Base-by-base conservation (phyloP, 495 filamentous ascomycete species). In the Aspergillus hancockii region DNA sequence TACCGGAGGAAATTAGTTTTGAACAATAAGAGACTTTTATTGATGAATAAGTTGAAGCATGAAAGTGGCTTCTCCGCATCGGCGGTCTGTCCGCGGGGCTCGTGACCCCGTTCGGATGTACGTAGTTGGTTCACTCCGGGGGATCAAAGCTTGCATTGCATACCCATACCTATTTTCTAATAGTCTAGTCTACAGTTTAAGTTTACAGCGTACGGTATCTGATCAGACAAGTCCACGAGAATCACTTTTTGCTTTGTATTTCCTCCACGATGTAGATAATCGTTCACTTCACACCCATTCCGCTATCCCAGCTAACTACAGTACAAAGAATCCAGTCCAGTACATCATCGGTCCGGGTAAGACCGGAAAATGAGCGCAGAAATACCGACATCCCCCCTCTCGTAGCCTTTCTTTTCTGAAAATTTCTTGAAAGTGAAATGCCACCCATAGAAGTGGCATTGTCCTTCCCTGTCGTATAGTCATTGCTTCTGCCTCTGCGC, bases 251-350 rank as follows among this genome's bases (percentile, higher is more conserved):
- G 40, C 52, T 55, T 63, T 47, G 43, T 28, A 51, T 40, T 47
- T 58, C 49, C 43, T 50, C 47, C 36, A 50, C 59, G 43, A 32
- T 57, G 49, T 52, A 54, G 34, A 49, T 23, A 57, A 36, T 50
- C 57, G 30, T 45, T 38, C 31, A 45, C 31, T 32, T 31, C 32
- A 52, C 60, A 52, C 60, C 64, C 60, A 53, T 59, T 52, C 59
- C 55, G 51, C 60, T 49, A 38, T 61, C 53, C 55, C 57, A 59
- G 58, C 47, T 63, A 63, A 63, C 52, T 67, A 67, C 55, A 67
- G 58, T 67, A 59, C 64, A 67, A 34, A 61, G 60, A 66, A 61
- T 40, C 59, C 53, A 52, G 53, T 60, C 59, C 59, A 61, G 53
- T 60, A 49, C 58, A 54, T 47, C 43, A 47, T 22, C 43, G 36